Conservation (phyloP, 306 rosid genomes). For the Cicer cuneatum region DNA sequence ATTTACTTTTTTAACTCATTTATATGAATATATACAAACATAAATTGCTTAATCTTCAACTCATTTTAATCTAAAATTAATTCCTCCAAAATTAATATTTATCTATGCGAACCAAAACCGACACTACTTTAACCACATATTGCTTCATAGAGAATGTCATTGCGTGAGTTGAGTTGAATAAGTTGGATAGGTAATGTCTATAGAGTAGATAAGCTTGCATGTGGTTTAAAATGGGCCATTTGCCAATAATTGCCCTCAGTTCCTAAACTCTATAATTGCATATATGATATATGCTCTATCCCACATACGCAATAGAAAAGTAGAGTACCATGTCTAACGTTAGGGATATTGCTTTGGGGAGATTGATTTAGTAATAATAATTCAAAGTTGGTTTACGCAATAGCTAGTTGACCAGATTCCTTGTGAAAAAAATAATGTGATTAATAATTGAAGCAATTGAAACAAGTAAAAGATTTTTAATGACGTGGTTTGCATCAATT, state of each 20-base stretch:
- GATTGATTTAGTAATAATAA: not conserved
- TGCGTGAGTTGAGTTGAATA: not conserved
- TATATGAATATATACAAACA: too few relatives aligned
- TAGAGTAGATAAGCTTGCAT: constrained; percentile 21
- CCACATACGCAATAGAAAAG: not conserved
- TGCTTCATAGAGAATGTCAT: not conserved
- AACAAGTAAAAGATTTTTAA: constrained; percentile 19
- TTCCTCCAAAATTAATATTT: too few relatives aligned
- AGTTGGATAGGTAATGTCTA: constrained; percentile 5
- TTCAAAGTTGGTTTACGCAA: not conserved
- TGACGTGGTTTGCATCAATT: not conserved
- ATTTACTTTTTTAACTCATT: too few relatives aligned
- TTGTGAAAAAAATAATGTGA: constrained; percentile 3
- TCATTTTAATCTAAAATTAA: too few relatives aligned
- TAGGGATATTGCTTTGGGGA: not conserved
- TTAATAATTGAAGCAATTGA: constrained; percentile 4
- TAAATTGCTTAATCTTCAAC: too few relatives aligned
- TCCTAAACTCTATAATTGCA: constrained; percentile 12
- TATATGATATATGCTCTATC: not conserved
- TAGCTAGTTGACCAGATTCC: constrained; percentile 14
- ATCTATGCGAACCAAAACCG: too few relatives aligned
- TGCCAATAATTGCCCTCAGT: constrained; percentile 32
- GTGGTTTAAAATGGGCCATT: constrained; percentile 30
- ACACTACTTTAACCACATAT: too few relatives aligned
- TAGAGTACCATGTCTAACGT: constrained; percentile 2